Evolutionary conservation across 2,329 filamentous ascomycete genomes (phyloP).

Genomic region (Incumbomyces delicatus): DNA sequence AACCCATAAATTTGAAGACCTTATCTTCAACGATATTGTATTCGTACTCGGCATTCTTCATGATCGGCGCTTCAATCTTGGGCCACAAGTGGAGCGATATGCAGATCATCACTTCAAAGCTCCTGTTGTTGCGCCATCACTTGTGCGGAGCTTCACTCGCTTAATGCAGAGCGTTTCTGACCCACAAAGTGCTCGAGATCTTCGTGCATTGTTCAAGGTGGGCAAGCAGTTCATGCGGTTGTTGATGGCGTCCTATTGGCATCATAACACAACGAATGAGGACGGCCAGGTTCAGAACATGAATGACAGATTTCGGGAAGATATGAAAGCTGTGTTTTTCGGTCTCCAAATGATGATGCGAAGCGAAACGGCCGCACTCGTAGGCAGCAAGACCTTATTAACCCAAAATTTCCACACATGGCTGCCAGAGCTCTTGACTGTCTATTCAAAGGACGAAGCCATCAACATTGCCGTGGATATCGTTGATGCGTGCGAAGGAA

Average conservation of each 20-base stretch:
- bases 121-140: constrained; percentile 78
- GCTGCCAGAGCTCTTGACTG: constrained; percentile 77
- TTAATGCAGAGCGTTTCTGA: constrained; percentile 76
- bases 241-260: constrained; percentile 75
- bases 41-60: constrained; percentile 87
- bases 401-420: constrained; percentile 96
- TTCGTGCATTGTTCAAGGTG: constrained; percentile 90
- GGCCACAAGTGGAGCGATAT: constrained; percentile 84
- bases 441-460: constrained; percentile 74
- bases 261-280: constrained; percentile 64
- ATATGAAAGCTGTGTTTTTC: constrained; percentile 80
- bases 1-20: constrained; percentile 82
- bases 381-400: constrained; percentile 88
- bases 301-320: constrained; percentile 60
- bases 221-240: constrained; percentile 89
- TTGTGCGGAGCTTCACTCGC: constrained; percentile 77
- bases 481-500: constrained; percentile 76
- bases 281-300: constrained; percentile 37
- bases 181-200: constrained; percentile 68
- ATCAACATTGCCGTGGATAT: constrained; percentile 86
- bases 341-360: constrained; percentile 83
- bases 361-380: constrained; percentile 70
- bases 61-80: constrained; percentile 84
- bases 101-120: constrained; percentile 84
- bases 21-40: constrained; percentile 83